Conservation (phyloP, 495 filamentous ascomycete species). For the Ascodesmis nigricans region DNA sequence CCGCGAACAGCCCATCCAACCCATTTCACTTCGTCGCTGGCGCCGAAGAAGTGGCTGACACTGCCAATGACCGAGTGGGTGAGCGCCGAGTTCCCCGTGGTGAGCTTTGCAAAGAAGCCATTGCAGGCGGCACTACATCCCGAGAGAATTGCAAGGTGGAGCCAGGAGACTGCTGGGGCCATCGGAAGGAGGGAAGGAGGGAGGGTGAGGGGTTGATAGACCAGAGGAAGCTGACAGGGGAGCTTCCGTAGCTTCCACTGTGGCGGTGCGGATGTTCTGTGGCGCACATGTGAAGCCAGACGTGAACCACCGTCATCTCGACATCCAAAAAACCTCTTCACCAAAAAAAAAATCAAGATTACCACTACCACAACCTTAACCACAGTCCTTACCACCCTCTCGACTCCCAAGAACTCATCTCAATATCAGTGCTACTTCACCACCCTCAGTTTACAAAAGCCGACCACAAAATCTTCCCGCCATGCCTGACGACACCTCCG, state of each 20-base stretch:
- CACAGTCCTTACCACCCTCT: background rate
- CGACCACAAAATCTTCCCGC: too few species aligned
- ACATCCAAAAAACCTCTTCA: too few species aligned
- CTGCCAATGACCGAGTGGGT: slow-evolving; percentile 36
- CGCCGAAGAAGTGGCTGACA: slow-evolving; percentile 35
- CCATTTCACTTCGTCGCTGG: slow-evolving; percentile 29
- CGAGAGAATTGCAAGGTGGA: slow-evolving; percentile 60
- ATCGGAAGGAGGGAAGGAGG: too few species aligned
- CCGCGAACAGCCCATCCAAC: slow-evolving; percentile 45
- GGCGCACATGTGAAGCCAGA: too few species aligned
- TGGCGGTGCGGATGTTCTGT: too few species aligned
- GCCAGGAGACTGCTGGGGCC: slow-evolving; percentile 33
- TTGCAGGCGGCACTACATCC: slow-evolving; percentile 85
- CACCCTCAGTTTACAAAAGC: too few species aligned
- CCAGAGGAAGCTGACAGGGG: too few species aligned
- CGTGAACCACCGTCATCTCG: too few species aligned
- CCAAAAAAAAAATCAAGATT: too few species aligned
- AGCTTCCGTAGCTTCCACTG: too few species aligned
- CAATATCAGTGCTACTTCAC: background rate
- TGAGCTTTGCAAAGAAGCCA: slow-evolving; percentile 88
- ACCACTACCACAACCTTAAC: background rate
- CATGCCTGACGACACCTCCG: too few species aligned
- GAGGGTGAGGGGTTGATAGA: too few species aligned
- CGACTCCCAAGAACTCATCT: background rate
- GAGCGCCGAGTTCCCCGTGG: slow-evolving; percentile 64